Percentiles rank a stretch among this genome's conserved stretches.
These are phyloP conservation scores for Ramaria sp. DNA, from an alignment of 768 basidiomycete species.

Conservation along the genomic window DNA sequence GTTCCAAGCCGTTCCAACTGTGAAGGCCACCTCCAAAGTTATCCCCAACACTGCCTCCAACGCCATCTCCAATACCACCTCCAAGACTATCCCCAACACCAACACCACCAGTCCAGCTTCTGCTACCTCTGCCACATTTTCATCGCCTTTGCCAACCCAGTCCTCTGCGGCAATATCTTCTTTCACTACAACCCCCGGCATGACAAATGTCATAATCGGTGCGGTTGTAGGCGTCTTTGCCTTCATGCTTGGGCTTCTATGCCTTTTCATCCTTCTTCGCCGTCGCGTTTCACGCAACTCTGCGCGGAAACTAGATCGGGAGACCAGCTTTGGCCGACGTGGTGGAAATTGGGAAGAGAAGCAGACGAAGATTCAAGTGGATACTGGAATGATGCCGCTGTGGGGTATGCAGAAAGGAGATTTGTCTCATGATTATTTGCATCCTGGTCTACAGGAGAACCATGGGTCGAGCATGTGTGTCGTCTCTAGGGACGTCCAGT, in stretches of 20 bases:
- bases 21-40: neutral
- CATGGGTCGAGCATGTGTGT: neutral
- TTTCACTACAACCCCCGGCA: conserved; percentile 4
- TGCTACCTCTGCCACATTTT: neutral
- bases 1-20: too few relatives aligned
- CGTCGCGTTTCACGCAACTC: conserved; percentile 2
- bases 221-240: neutral
- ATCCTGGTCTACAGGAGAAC: neutral
- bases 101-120: neutral
- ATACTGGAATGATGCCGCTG: neutral
- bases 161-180: neutral
- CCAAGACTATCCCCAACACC: neutral
- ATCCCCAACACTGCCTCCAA: neutral
- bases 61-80: neutral
- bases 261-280: conserved; percentile 4
- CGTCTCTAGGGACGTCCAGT: neutral
- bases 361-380: neutral
- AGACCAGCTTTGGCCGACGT: neutral
- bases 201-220: conserved; percentile 2
- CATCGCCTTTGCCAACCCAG: neutral
- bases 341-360: neutral
- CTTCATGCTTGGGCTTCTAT: neutral
- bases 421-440: neutral
- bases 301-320: conserved; percentile 1
- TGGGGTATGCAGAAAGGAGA: neutral